Base-by-base conservation (phyloP, 2,329 filamentous ascomycete species). In the Zasmidium cellare region DNA sequence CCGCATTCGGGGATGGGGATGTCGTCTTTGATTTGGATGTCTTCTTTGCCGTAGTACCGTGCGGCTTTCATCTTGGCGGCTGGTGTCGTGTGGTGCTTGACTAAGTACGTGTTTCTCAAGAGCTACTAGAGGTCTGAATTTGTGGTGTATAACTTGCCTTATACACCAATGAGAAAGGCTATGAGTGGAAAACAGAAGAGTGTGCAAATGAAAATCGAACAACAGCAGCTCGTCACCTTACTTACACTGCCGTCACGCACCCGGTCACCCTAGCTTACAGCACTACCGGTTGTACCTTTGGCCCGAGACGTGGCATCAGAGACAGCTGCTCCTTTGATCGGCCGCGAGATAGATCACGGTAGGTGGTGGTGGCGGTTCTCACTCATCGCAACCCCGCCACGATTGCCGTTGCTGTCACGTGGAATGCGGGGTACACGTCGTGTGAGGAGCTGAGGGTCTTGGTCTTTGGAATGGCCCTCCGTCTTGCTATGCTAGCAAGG, bases 21-120 rank as follows among this genome's bases (percentile, higher is more conserved):
- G 54, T 72, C 69, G 60, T 81, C 68, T 62, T 84, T 81, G 62
- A 85, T 76, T 44, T 81, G 75, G 55, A 85, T 78, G 65, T 85
- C 82, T 62, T 80, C 77, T 58, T 79, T 80, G 16, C 82, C 82
- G 66, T 84, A 80, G 64, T 81, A 85, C 64, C 80, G 74, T 22
- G 80, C 78, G 48, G 83, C 82, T 62, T 77, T 77, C 82, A 84
- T 84, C 20, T 62, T 66, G 51, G 31, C 20, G n/a, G 50, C n/a
- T n/a, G n/a, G n/a, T n/a, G n/a, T n/a, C n/a, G n/a, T n/a, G n/a
- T n/a, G n/a, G n/a, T n/a, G n/a, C n/a, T n/a, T n/a, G n/a, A n/a
- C n/a, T n/a, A n/a, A n/a, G n/a, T n/a, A n/a, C n/a, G n/a, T n/a
- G n/a, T n/a, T n/a, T n/a, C n/a, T n/a, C n/a, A n/a, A n/a, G n/a